Conservation (phyloP, 257 asterid species). For the Ehretia macrophylla region DNA sequence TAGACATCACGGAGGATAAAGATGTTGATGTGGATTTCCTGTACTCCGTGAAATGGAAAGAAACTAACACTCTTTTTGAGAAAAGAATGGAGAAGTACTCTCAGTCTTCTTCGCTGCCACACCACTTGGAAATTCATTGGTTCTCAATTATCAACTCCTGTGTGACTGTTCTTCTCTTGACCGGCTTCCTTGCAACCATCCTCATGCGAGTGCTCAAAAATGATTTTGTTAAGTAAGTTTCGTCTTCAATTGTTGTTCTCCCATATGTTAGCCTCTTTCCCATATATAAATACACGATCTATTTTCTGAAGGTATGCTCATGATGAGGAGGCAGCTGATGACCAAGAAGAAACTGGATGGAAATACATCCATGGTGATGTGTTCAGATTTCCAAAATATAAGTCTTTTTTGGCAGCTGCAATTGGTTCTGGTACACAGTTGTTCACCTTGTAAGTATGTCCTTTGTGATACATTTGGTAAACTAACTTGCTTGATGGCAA, state of each 20-base stretch:
- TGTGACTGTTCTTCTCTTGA: constrained; percentile 41
- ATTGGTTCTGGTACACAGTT: constrained; percentile 36
- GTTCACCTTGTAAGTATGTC: constrained; percentile 32
- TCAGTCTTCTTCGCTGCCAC: constrained; percentile 37
- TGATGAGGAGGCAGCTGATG: constrained; percentile 39
- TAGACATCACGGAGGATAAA: constrained; percentile 36
- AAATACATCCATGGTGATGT: constrained; percentile 43
- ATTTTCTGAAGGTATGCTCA: constrained; percentile 32
- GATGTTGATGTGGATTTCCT: constrained; percentile 35
- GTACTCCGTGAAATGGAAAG: constrained; percentile 41
- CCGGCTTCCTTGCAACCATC: constrained; percentile 43
- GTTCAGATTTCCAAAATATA: constrained; percentile 34
- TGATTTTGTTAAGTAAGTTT: constrained; percentile 37
- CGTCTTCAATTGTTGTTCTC: not conserved
- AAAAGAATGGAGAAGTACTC: constrained; percentile 40
- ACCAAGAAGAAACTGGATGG: constrained; percentile 43
- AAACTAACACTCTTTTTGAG: constrained; percentile 28
- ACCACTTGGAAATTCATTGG: constrained; percentile 43
- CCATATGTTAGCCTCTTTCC: not conserved
- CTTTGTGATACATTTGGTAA: not conserved
- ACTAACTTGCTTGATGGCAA: no score
- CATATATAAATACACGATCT: not conserved
- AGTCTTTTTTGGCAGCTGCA: constrained; percentile 33
- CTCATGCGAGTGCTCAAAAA: constrained; percentile 41
- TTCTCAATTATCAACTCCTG: constrained; percentile 40